Base-by-base conservation (phyloP, 164 flowering plant genomes). In the Litsea cubeba region DNA sequence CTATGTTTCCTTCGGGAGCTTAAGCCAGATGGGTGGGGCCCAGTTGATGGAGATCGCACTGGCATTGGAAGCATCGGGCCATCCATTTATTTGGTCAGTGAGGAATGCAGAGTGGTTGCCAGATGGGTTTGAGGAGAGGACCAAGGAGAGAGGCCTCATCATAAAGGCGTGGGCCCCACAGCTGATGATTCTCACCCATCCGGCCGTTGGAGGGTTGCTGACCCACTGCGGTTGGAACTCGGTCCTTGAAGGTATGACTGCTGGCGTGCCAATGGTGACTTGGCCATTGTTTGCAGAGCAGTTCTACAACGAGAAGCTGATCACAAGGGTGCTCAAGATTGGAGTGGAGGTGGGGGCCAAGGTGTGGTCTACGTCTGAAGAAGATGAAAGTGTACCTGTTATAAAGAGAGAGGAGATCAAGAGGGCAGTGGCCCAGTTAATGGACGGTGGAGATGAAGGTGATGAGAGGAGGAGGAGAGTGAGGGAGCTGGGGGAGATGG, bases 81-180 rank as follows among this genome's bases (percentile, higher is more conserved):
- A 18, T 65, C 6, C 32, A 3, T 71, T 71, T 65, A 54, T 72
- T 5, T 72, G 74, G 74, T 68, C 35, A 30, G 6, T 72, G 60
- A 54, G 46, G 46, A 40, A 69, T 32, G 40, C 10, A 0, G 54
- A 49, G 20, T 23, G 30, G 58, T 2, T 73, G 62, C 73, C 73
- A 15, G 63, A 62, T 1, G 77, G 77, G 28, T 70, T 75, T 62
- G 46, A 79, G 80, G 28, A 77, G 30, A 71, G 25, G n/a, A 6
- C 14, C 51, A 4, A 83, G 79, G 62, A 28, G 84, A n/a, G 79
- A 24, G 91, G 93, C 0, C 71, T 90, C 2, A 2, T 90, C 49
- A 83, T 90, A 28, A 75, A 62, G 49, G 95, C 90, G 7, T 90
- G 95, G 95, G 90, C 92, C 0, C 93, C 93, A 1, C 93, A 90